Base-by-base conservation (phyloP, 805 yeast species). In the Nakazawaea siamensis region DNA sequence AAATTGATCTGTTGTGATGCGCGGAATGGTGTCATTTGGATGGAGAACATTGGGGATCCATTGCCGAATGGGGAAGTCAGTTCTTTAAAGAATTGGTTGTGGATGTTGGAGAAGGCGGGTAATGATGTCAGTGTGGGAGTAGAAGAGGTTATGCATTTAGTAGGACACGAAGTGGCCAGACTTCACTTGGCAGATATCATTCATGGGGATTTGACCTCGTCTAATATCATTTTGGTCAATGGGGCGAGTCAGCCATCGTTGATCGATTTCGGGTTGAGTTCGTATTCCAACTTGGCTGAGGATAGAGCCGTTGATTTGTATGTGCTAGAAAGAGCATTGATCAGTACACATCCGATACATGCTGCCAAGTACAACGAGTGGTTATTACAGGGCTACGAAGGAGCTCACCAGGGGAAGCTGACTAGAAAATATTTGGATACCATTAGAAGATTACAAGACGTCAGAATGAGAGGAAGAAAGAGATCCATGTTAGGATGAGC, bases 221-320 rank as follows among this genome's bases (percentile, higher is more conserved):
- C 97, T 0, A 92, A 92, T 49, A 73, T 87, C 18, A 69, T 92
- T 29, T 50, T 88, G 12, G 45, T 39, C 2, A 41, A 39, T 11
- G 38, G 19, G 29, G 58, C 9, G 55, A 34, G 24, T n/a, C 46
- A 42, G 6, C 86, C 94, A 0, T 71, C 64, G 23, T 56, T 92
- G 44, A 92, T 92, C 36, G 98, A 92, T 52, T 92, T 92, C 59
- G 98, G 98, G 0, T 64, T 92, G 14, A 82, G 94, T 2, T 75
- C 87, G 10, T 76, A 76, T 38, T 76, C 94, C 0, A 67, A 69
- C 1, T 53, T 86, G 42, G 70, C 82, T 0, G 98, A 92, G 48
- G 97, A 90, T 50, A 87, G 85, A 55, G 97, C 97, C 3, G 98
- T 92, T n/a, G 98, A 92, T 55, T 56, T 92, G 40, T 92, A 92